Percentiles rank a stretch among this genome's conserved stretches.
Evolutionary conservation across 768 basidiomycete species (phyloP).

Genomic region (Psilocybe subaeruginosa): DNA sequence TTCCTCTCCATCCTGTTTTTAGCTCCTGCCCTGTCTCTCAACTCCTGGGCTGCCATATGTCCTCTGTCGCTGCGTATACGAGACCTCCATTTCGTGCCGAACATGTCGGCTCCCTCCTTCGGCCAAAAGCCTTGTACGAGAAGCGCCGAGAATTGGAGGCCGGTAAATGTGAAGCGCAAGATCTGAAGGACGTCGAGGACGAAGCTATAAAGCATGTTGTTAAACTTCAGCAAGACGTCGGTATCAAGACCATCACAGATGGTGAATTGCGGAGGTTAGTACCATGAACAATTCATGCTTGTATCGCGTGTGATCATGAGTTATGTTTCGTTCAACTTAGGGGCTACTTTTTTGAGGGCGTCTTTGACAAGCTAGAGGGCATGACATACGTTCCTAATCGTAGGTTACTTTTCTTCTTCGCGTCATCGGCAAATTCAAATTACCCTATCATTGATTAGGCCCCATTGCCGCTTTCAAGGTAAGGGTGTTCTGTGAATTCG

Average conservation of each 20-base stretch:
- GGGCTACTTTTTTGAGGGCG: slow-evolving; percentile 63
- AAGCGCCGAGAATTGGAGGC: slow-evolving; percentile 48
- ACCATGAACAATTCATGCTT: not conserved
- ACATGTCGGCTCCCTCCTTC: slow-evolving; percentile 65
- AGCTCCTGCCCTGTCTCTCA: slow-evolving; percentile 10
- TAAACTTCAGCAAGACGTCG: slow-evolving; percentile 53
- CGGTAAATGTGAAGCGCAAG: slow-evolving; percentile 40
- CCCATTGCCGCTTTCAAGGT: slow-evolving; percentile 57
- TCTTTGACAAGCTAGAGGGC: slow-evolving; percentile 68
- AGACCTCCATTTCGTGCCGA: slow-evolving; percentile 52
- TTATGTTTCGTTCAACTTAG: slow-evolving; percentile 29
- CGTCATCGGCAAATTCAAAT: slow-evolving; percentile 1
- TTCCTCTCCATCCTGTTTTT: slow-evolving; percentile 11
- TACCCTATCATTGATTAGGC: slow-evolving; percentile 31
- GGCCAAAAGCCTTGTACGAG: slow-evolving; percentile 51
- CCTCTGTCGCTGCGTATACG: slow-evolving; percentile 27
- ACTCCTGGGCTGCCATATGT: slow-evolving; percentile 15
- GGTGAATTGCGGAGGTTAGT: slow-evolving; percentile 52
- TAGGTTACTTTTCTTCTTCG: slow-evolving; percentile 25
- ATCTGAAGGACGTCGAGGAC: slow-evolving; percentile 52
- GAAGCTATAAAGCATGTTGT: slow-evolving; percentile 56
- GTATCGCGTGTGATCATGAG: slow-evolving; percentile 1
- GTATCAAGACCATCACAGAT: slow-evolving; percentile 65
- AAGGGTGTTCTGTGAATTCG: not conserved
- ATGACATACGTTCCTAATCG: slow-evolving; percentile 57